A percentile compares a stretch with the other conserved stretches of the same genome.
Evolutionary conservation across 805 yeast species (phyloP).

Genomic region (Deakozyma indianensis): DNA sequence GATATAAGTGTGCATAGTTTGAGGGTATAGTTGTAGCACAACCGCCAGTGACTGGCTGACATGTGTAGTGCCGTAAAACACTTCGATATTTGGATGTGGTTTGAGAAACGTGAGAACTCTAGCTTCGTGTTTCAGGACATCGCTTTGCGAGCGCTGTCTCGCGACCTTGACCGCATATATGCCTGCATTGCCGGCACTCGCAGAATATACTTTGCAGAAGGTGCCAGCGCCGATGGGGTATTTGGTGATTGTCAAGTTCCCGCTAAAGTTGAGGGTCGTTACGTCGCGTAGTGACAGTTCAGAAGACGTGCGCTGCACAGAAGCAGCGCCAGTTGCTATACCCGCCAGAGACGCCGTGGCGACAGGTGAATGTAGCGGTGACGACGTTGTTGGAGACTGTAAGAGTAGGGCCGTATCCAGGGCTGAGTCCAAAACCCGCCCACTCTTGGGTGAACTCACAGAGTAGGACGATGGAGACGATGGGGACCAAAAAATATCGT

Average conservation of each 20-base stretch:
- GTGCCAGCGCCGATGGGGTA: slow-evolving; percentile 26
- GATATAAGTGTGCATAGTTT: slow-evolving; percentile 7
- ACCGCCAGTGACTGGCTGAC: slow-evolving; percentile 7
- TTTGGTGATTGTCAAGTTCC: slow-evolving; percentile 79
- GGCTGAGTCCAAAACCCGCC: not conserved
- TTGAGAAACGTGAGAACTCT: slow-evolving; percentile 3
- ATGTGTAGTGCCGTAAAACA: slow-evolving; percentile 6
- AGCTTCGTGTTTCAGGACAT: slow-evolving; percentile 8
- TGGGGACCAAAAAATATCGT: not conserved
- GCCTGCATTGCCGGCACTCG: not conserved
- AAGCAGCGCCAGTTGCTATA: not conserved
- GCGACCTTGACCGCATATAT: slow-evolving; percentile 3
- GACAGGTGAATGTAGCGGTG: not conserved
- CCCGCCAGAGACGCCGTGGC: not conserved
- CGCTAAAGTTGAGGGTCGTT: slow-evolving; percentile 21
- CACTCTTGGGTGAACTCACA: not conserved
- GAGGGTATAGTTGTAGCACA: slow-evolving; percentile 10
- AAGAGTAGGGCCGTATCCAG: not conserved
- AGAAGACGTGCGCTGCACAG: not conserved
- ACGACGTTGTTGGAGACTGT: not conserved
- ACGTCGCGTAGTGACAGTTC: slow-evolving; percentile 1
- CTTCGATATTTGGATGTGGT: slow-evolving; percentile 5
- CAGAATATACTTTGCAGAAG: slow-evolving; percentile 2
- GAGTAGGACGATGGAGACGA: not conserved
- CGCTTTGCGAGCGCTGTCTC: slow-evolving; percentile 1